A percentile compares a stretch with the other conserved stretches of the same genome.
These are phyloP conservation scores for Solanum stenotomum DNA, from an alignment of 257 asterid genomes.

Conservation along the genomic window DNA sequence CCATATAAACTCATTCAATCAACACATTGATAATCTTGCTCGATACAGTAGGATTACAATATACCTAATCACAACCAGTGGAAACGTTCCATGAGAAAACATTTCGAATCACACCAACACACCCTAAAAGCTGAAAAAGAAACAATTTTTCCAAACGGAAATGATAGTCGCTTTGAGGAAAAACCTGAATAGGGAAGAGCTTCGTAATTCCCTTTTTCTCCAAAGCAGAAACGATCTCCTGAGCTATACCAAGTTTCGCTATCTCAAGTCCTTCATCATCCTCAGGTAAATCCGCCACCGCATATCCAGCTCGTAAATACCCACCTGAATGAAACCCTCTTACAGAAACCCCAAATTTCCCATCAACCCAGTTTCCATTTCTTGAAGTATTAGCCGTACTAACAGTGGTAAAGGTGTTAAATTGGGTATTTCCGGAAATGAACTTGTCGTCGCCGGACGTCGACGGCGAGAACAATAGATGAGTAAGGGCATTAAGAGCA, in stretches of 20 bases:
- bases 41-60: neutral
- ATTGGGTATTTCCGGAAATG: slow-evolving; percentile 9
- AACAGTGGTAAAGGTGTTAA: slow-evolving; percentile 10
- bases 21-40: neutral
- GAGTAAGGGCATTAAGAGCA: slow-evolving; percentile 34
- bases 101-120: neutral
- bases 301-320: slow-evolving; percentile 33
- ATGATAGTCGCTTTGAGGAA: neutral
- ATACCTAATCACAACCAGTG: neutral
- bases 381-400: slow-evolving; percentile 2
- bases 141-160: neutral
- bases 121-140: neutral
- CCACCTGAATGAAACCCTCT: slow-evolving; percentile 47
- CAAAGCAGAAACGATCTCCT: slow-evolving; percentile 53
- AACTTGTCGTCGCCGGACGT: slow-evolving; percentile 4
- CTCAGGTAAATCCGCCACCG: slow-evolving; percentile 38
- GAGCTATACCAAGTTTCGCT: slow-evolving; percentile 67
- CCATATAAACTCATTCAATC: neutral
- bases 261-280: slow-evolving; percentile 81
- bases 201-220: slow-evolving; percentile 52
- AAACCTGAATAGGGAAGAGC: slow-evolving; percentile 96
- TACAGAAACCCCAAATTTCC: neutral
- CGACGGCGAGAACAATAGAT: slow-evolving; percentile 14
- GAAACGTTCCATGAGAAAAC: neutral
- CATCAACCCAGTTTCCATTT: neutral